Conservation (phyloP, 441 rosid species). For the Pelargonium citronellum region DNA sequence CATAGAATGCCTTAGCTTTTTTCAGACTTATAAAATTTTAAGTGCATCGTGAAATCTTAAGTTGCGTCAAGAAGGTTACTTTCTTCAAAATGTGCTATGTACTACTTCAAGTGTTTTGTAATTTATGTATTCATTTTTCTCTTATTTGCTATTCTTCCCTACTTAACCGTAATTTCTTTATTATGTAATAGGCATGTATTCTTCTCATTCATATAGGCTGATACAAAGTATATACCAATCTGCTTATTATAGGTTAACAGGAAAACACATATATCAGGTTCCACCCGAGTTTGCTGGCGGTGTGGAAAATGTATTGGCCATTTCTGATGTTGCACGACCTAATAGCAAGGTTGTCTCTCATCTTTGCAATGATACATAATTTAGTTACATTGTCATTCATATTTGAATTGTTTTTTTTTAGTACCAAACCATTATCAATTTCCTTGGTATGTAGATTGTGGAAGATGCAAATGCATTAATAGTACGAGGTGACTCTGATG, state of each 20-base stretch:
- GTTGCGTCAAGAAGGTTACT: neutral
- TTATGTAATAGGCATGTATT: neutral
- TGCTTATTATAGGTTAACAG: conserved; percentile 58
- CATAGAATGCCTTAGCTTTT: too few species aligned
- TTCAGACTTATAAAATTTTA: too few species aligned
- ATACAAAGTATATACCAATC: conserved; percentile 17
- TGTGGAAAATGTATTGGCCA: conserved; percentile 66
- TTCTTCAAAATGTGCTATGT: neutral
- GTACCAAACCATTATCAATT: conserved; percentile 11
- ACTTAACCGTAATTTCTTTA: neutral
- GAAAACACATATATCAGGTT: conserved; percentile 72
- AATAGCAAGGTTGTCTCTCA: conserved; percentile 46
- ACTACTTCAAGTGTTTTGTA: neutral
- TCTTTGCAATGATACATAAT: neutral
- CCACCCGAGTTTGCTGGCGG: conserved; percentile 69
- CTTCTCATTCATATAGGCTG: conserved; percentile 5
- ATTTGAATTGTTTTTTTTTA: conserved; percentile 2
- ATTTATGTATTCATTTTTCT: neutral
- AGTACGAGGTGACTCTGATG: conserved; percentile 65
- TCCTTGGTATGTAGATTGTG: conserved; percentile 48
- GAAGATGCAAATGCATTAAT: conserved; percentile 83
- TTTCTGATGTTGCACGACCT: conserved; percentile 57
- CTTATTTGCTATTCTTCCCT: neutral
- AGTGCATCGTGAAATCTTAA: too few species aligned
- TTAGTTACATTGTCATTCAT: conserved; percentile 9